phyloP scores from a whole-genome alignment of 768 basidiomycete species.

The Galerina sulciceps region DNA sequence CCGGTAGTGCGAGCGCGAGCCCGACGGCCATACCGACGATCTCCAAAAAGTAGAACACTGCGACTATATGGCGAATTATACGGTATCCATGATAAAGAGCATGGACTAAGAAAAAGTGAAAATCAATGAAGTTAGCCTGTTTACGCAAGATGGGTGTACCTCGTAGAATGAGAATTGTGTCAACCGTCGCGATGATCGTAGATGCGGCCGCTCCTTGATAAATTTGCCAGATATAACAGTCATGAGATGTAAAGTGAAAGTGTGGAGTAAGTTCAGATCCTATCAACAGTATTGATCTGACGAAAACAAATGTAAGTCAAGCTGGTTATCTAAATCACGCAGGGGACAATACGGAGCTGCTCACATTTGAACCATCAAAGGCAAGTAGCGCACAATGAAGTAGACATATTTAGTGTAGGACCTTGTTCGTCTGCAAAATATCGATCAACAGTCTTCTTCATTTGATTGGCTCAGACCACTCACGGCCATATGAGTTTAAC shows the following conservation, averaged over 20 bases:
- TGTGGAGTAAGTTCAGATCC: slow-evolving; percentile 38
- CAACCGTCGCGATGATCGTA: slow-evolving; percentile 33
- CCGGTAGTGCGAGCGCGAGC: slow-evolving; percentile 30
- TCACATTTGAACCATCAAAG: slow-evolving; percentile 40
- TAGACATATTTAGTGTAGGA: slow-evolving; percentile 38
- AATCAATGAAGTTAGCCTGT: not conserved
- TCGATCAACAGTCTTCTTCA: not conserved
- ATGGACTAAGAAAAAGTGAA: slow-evolving; percentile 29
- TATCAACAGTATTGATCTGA: slow-evolving; percentile 37
- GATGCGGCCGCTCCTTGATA: slow-evolving; percentile 41
- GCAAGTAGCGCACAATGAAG: slow-evolving; percentile 42
- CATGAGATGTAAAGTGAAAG: slow-evolving; percentile 40
- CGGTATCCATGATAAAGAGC: slow-evolving; percentile 43
- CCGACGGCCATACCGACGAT: slow-evolving; percentile 34
- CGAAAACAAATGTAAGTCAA: not conserved
- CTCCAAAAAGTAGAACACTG: slow-evolving; percentile 31
- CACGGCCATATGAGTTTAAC: slow-evolving; percentile 46
- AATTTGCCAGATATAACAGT: slow-evolving; percentile 49
- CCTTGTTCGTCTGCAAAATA: slow-evolving; percentile 25
- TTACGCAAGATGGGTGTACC: slow-evolving; percentile 23
- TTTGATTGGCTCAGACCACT: slow-evolving; percentile 15
- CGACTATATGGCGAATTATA: slow-evolving; percentile 29
- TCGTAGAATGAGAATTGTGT: slow-evolving; percentile 44
- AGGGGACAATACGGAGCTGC: not conserved
- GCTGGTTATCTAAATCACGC: not conserved